These are phyloP conservation scores for Hirsutella minnesotensis DNA, from an alignment of 2,329 filamentous ascomycete species.

Conservation along the genomic window DNA sequence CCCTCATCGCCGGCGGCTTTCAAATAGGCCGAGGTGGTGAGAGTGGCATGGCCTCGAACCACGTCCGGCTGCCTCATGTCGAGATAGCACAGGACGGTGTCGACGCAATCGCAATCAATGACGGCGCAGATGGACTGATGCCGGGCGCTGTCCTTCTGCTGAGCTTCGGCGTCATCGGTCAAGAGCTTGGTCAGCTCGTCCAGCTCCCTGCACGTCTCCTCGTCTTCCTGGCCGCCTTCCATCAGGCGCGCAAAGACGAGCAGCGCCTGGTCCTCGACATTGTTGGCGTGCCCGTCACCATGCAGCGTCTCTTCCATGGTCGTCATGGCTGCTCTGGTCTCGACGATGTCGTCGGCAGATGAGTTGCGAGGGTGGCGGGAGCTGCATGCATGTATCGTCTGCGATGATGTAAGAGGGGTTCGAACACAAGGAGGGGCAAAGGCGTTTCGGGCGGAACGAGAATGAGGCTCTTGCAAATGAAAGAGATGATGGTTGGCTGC, in stretches of 20 bases:
- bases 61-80: conserved; percentile 68
- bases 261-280: conserved; percentile 52
- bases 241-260: conserved; percentile 80
- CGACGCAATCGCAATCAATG: conserved; percentile 64
- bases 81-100: conserved; percentile 75
- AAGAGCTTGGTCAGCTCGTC: conserved; percentile 48
- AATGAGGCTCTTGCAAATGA: too few relatives aligned
- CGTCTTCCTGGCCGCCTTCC: conserved; percentile 78
- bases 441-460: too few relatives aligned
- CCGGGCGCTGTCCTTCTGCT: conserved; percentile 25
- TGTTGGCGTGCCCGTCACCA: conserved; percentile 17
- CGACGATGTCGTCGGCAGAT: neutral
- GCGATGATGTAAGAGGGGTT: neutral
- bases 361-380: neutral
- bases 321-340: conserved; percentile 16
- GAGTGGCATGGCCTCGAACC: conserved; percentile 68
- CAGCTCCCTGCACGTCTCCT: conserved; percentile 51
- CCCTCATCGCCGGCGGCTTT: conserved; percentile 64
- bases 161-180: conserved; percentile 38
- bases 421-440: too few relatives aligned
- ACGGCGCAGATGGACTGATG: conserved; percentile 42
- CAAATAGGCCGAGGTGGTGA: conserved; percentile 74
- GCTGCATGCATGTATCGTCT: neutral
- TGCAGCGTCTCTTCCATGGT: conserved; percentile 19
- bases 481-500: too few relatives aligned